phyloP scores from a whole-genome alignment of 2,329 filamentous ascomycete species.

The Colletotrichum euphorbiae region DNA sequence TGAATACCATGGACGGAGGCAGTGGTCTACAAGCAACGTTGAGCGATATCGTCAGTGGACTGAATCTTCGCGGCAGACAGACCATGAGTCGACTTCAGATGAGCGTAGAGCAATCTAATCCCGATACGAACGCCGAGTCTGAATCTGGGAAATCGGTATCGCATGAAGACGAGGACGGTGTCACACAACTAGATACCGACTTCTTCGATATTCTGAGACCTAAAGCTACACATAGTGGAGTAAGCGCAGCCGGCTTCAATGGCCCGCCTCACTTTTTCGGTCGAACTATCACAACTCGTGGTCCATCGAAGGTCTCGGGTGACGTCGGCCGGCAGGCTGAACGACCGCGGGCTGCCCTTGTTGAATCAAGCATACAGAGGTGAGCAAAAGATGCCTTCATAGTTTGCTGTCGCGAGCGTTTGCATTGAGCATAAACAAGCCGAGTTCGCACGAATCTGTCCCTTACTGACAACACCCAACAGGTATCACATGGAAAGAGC shows the following conservation, averaged over 20 bases:
- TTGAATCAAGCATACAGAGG: slow-evolving; percentile 32
- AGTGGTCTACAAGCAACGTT: slow-evolving; percentile 60
- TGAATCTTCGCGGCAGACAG: slow-evolving; percentile 83
- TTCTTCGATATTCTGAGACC: slow-evolving; percentile 44
- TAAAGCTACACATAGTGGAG: slow-evolving; percentile 34
- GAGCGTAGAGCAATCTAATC: slow-evolving; percentile 58
- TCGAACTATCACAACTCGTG: slow-evolving; percentile 52
- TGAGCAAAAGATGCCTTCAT: not conserved
- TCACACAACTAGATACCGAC: slow-evolving; percentile 48
- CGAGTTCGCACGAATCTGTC: no score
- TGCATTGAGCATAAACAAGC: no score
- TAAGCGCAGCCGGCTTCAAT: not conserved
- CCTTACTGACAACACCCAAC: not conserved
- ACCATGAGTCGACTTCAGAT: slow-evolving; percentile 81
- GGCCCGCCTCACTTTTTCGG: slow-evolving; percentile 53
- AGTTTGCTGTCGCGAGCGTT: no score
- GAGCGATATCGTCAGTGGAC: slow-evolving; percentile 70
- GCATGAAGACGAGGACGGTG: slow-evolving; percentile 46
- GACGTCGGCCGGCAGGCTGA: slow-evolving; percentile 37
- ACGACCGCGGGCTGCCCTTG: slow-evolving; percentile 10
- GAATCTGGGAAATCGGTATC: slow-evolving; percentile 38
- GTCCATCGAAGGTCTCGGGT: slow-evolving; percentile 17
- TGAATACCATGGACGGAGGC: slow-evolving; percentile 59
- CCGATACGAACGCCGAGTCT: slow-evolving; percentile 38
- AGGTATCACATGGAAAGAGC: slow-evolving; percentile 67